A percentile compares a stretch with the other conserved stretches of the same genome.
These are phyloP conservation scores for Solanum sparsipilum DNA, from an alignment of 257 asterid species.

Conservation along the genomic window DNA sequence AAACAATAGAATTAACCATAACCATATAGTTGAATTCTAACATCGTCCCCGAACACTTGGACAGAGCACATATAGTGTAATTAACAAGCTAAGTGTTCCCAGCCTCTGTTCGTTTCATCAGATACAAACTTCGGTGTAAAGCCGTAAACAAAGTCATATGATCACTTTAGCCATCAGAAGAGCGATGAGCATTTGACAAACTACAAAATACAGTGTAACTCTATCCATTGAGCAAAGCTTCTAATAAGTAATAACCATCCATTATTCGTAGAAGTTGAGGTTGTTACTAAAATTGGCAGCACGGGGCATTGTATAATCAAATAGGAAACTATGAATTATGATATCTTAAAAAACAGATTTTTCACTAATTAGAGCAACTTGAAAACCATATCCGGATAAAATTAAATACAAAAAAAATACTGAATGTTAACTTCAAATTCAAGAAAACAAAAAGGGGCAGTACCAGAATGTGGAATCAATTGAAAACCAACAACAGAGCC, in stretches of 20 bases:
- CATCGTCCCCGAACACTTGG: background rate
- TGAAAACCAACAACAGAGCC: slow-evolving; percentile 62
- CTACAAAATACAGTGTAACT: background rate
- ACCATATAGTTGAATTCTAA: background rate
- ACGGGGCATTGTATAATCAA: background rate
- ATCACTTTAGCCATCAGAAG: background rate
- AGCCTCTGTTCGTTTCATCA: background rate
- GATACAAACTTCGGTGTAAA: background rate
- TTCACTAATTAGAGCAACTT: background rate
- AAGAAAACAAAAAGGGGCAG: background rate
- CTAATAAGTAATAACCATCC: background rate
- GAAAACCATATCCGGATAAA: background rate
- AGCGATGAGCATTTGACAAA: background rate
- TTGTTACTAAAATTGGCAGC: background rate
- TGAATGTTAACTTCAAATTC: background rate
- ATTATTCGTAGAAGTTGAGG: background rate
- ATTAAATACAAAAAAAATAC: background rate
- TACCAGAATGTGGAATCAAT: slow-evolving; percentile 68
- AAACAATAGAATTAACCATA: background rate
- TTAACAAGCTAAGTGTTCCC: background rate
- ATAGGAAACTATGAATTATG: background rate
- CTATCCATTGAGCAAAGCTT: background rate
- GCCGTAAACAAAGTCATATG: background rate
- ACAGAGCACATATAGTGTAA: background rate
- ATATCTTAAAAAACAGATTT: background rate